phyloP scores from a whole-genome alignment of 2,329 filamentous ascomycete species.

The Trichothecium sympodiale region DNA sequence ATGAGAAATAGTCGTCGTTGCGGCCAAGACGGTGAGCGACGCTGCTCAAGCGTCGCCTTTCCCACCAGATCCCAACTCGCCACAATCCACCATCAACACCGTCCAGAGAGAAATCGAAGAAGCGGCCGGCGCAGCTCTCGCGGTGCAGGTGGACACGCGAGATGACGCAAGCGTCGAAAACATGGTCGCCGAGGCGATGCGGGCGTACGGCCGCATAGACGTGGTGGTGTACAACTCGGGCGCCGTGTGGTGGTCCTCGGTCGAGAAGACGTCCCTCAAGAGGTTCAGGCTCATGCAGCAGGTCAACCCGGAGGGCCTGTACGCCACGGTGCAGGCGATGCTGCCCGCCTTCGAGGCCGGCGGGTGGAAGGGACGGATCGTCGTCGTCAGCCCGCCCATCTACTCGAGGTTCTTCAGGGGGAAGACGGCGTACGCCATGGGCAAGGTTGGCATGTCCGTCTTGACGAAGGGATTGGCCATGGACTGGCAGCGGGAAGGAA shows the following conservation, averaged over 20 bases:
- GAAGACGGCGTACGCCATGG: constrained; percentile 73
- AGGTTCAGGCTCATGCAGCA: constrained; percentile 71
- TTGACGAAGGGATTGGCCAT: constrained; percentile 72
- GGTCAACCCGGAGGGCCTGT: constrained; percentile 66
- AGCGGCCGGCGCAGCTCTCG: constrained; percentile 50
- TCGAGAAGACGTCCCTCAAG: constrained; percentile 61
- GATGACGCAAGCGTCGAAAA: constrained; percentile 47
- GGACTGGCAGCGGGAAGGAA: constrained; percentile 57
- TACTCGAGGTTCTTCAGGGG: constrained; percentile 78
- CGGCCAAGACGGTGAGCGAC: constrained; percentile 64
- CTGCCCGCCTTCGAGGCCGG: constrained; percentile 50
- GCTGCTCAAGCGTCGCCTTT: constrained; percentile 45
- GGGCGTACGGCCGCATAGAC: constrained; percentile 54
- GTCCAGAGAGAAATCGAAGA: constrained; percentile 63
- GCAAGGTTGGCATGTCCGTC: constrained; percentile 74
- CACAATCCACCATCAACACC: constrained; percentile 66
- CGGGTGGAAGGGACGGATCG: constrained; percentile 43
- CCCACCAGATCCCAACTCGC: constrained; percentile 67
- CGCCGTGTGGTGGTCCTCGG: constrained; percentile 74
- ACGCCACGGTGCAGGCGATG: constrained; percentile 56
- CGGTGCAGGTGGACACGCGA: constrained; percentile 61
- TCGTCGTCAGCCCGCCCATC: constrained; percentile 76
- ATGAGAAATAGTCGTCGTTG: constrained; percentile 69
- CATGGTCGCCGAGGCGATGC: constrained; percentile 49
- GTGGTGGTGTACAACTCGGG: constrained; percentile 74